Conservation (phyloP, 2,329 filamentous ascomycete genomes). For the Penicillium sclerotiorum region DNA sequence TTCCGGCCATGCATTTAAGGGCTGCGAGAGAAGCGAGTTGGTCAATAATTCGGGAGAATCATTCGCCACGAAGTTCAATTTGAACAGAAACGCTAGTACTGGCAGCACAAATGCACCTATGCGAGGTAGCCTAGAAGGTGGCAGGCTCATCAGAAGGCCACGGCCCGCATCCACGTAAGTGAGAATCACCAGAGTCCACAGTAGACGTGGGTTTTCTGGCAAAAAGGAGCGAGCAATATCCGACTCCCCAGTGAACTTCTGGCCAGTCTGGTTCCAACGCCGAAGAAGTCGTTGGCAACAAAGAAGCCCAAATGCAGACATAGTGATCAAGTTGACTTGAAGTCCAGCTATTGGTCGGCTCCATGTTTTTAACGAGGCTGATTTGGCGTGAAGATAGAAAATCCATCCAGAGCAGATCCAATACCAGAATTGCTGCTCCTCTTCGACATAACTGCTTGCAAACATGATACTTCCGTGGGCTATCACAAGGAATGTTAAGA, state of each 20-base stretch:
- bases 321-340: conserved; percentile 5
- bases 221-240: conserved; percentile 80
- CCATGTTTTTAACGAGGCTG: conserved; percentile 8
- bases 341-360: background rate
- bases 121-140: conserved; percentile 27
- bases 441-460: conserved; percentile 94
- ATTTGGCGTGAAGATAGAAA: conserved; percentile 50
- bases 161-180: conserved; percentile 67
- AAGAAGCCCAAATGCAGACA: conserved; percentile 55
- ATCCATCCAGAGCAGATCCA: conserved; percentile 66
- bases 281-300: conserved; percentile 67
- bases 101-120: conserved; percentile 47
- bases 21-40: conserved; percentile 34
- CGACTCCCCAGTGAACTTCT: conserved; percentile 89
- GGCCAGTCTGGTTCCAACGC: conserved; percentile 95
- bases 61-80: conserved; percentile 81
- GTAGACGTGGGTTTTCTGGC: conserved; percentile 61
- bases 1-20: conserved; percentile 42
- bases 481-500: conserved; percentile 56
- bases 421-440: conserved; percentile 99
- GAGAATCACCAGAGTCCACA: conserved; percentile 73
- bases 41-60: conserved; percentile 82
- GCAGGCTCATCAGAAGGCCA: conserved; percentile 41
- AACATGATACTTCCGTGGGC: conserved; percentile 91
- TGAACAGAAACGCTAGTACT: conserved; percentile 73